Conservation (phyloP, 345 rosid species). For the Aethionema arabicum region DNA sequence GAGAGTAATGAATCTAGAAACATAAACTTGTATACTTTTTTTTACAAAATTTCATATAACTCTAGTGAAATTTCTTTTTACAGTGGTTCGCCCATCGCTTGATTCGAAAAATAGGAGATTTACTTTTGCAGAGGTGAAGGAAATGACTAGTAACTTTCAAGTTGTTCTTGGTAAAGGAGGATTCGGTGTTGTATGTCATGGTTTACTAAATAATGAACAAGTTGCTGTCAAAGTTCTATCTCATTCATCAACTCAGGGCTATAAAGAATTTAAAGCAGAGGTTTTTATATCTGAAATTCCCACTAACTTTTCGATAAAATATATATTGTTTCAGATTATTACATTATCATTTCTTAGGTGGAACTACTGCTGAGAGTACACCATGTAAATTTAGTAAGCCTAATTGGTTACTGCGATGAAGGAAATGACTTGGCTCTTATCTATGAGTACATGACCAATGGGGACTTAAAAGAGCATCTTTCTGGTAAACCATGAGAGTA, state of each 20-base stretch:
- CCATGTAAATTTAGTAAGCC: constrained; percentile 9
- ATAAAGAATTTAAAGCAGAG: constrained; percentile 37
- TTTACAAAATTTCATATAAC: too few relatives aligned
- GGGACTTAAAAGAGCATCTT: background rate
- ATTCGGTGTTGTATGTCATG: constrained; percentile 40
- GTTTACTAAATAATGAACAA: constrained; percentile 25
- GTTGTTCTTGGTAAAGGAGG: constrained; percentile 39
- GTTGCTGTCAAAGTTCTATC: constrained; percentile 48
- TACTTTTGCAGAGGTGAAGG: constrained; percentile 18
- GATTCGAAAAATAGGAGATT: constrained; percentile 19
- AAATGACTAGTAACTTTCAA: constrained; percentile 1
- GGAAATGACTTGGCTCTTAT: constrained; percentile 20
- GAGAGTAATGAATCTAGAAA: background rate
- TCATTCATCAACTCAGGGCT: constrained; percentile 32
- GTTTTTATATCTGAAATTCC: constrained; percentile 1
- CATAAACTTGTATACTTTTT: too few relatives aligned
- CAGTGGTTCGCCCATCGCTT: background rate
- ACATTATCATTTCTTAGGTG: constrained; percentile 21
- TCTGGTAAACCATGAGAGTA: too few relatives aligned
- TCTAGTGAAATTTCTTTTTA: background rate
- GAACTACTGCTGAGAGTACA: constrained; percentile 36
- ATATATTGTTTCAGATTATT: background rate
- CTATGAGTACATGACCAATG: constrained; percentile 44
- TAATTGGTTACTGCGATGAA: too few relatives aligned
- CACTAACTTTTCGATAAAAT: background rate